phyloP scores from a whole-genome alignment of 2,329 filamentous ascomycete species.

The Cladophialophora bantiana region DNA sequence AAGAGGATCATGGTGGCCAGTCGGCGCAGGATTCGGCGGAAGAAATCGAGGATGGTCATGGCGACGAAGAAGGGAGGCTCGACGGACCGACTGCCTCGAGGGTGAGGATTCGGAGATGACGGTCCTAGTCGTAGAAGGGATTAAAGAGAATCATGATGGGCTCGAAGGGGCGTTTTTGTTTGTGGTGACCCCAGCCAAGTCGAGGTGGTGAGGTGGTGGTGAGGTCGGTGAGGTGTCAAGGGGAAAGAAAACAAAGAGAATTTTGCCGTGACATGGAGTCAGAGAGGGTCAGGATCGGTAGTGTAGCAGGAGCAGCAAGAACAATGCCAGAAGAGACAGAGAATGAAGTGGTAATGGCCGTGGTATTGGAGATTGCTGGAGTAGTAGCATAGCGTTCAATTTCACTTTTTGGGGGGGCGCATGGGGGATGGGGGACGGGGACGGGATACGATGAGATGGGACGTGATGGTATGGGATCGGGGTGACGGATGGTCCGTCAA shows the following conservation, averaged over 20 bases:
- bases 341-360: slow-evolving; percentile 4
- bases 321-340: slow-evolving; percentile 8
- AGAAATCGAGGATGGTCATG: slow-evolving; percentile 38
- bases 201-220: slow-evolving; percentile 13
- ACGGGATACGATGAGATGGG: slow-evolving; percentile 11
- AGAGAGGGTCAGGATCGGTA: slow-evolving; percentile 10
- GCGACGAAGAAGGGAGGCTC: slow-evolving; percentile 7
- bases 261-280: slow-evolving; percentile 30
- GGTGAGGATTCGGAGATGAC: slow-evolving; percentile 3
- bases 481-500: slow-evolving; percentile 5
- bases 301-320: slow-evolving; percentile 13
- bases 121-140: slow-evolving; percentile 26
- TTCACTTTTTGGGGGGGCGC: neutral
- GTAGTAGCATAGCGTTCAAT: slow-evolving; percentile 33
- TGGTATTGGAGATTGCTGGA: slow-evolving; percentile 13
- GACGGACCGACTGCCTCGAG: slow-evolving; percentile 6
- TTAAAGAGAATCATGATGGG: slow-evolving; percentile 28
- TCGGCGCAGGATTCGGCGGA: slow-evolving; percentile 38
- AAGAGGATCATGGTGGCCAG: slow-evolving; percentile 52
- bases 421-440: slow-evolving; percentile 1
- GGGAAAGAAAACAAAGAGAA: slow-evolving; percentile 20
- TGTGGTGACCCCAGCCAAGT: neutral
- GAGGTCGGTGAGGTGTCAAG: slow-evolving; percentile 29
- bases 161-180: slow-evolving; percentile 28
- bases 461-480: slow-evolving; percentile 1